phyloP scores from a whole-genome alignment of 2,329 filamentous ascomycete genomes.

The Fusarium pseudonygamai region DNA sequence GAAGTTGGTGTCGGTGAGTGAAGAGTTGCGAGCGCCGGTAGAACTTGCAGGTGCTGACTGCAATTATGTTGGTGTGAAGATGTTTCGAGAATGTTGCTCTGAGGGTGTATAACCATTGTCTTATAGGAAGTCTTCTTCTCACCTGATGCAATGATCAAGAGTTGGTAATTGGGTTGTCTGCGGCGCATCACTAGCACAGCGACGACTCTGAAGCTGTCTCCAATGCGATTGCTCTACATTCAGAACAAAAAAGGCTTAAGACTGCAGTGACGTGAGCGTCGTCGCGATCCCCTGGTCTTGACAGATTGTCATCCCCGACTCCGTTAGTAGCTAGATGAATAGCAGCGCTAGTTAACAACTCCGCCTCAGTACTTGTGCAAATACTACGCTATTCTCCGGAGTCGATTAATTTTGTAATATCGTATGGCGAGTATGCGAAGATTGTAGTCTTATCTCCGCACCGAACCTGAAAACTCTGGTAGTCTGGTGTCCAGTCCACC shows the following conservation, averaged over 20 bases:
- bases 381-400: too few relatives aligned
- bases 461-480: background rate
- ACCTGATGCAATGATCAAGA: background rate
- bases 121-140: background rate
- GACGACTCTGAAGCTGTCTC: background rate
- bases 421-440: too few relatives aligned
- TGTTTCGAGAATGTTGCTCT: background rate
- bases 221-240: accelerated
- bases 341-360: accelerated
- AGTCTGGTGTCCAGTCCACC: background rate
- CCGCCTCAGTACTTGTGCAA: background rate
- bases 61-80: background rate
- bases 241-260: background rate
- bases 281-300: background rate
- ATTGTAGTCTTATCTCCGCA: background rate
- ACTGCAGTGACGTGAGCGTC: background rate
- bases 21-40: background rate
- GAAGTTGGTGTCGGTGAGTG: background rate
- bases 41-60: background rate
- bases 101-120: background rate
- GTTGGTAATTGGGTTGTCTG: background rate
- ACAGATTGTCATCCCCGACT: background rate
- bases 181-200: background rate
- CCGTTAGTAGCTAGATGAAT: background rate
- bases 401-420: background rate